Conservation (phyloP, 495 filamentous ascomycete species). For the Jackrogersella multiformis region DNA sequence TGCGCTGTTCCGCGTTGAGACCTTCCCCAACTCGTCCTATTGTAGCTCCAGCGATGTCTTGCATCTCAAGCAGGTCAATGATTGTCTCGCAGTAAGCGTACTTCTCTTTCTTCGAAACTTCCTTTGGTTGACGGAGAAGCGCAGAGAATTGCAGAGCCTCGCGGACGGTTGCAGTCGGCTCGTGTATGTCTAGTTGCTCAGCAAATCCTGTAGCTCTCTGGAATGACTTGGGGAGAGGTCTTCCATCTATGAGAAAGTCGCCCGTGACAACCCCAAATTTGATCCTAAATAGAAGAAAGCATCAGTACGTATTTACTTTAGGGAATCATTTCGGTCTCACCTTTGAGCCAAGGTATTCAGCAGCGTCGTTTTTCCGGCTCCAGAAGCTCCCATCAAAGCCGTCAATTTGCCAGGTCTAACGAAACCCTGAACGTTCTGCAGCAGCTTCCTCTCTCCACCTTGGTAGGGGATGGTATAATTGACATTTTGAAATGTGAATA, state of each 20-base stretch:
- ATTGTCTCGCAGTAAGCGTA: slow-evolving; percentile 78
- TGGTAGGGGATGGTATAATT: slow-evolving; percentile 74
- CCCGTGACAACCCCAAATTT: slow-evolving; percentile 55
- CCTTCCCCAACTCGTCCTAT: slow-evolving; percentile 79
- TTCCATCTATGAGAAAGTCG: slow-evolving; percentile 74
- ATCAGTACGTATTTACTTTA: slow-evolving; percentile 47
- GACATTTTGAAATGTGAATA: slow-evolving; percentile 77
- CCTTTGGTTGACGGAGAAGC: slow-evolving; percentile 73
- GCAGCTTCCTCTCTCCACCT: slow-evolving; percentile 64
- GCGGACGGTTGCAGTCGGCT: slow-evolving; percentile 77
- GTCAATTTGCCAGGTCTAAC: slow-evolving; percentile 75
- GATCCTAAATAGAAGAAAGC: slow-evolving; percentile 14
- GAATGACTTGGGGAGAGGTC: slow-evolving; percentile 72
- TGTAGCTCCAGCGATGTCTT: slow-evolving; percentile 76
- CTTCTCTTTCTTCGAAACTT: slow-evolving; percentile 68
- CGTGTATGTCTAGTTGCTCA: slow-evolving; percentile 85
- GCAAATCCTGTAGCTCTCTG: slow-evolving; percentile 87
- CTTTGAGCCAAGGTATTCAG: slow-evolving; percentile 71
- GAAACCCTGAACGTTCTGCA: slow-evolving; percentile 73
- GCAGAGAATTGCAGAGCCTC: slow-evolving; percentile 77
- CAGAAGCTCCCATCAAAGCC: slow-evolving; percentile 61
- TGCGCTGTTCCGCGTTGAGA: slow-evolving; percentile 83
- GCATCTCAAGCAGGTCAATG: slow-evolving; percentile 79
- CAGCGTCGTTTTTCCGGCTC: slow-evolving; percentile 60
- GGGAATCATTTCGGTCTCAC: slow-evolving; percentile 67